Evolutionary conservation across 805 yeast genomes (phyloP), one percentile per base, ranked within the genome.

Genomic region (Monosporozyma yasuniensis): DNA sequence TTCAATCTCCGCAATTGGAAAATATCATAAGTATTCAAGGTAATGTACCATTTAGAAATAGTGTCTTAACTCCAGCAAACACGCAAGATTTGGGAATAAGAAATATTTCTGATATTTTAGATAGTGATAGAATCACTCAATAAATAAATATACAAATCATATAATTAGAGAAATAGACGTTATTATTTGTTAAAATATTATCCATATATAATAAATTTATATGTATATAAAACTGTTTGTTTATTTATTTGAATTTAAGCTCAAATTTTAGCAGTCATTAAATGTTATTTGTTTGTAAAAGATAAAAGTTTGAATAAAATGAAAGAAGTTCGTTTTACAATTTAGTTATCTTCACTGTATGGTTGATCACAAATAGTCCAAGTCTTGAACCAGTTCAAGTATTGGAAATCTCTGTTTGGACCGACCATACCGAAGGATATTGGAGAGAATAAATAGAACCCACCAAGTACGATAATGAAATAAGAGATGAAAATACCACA

Each of bases 361-460:
- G 18, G 21, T 44, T 49, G 35, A 45, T 57, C 53, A 28, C 63
- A 66, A 47, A 76, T 68, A 54, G 68, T 70, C 83, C 83, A 78
- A 8, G 71, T 52, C 23, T 63, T 55, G 22, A 77, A 61, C 79
- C 78, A 74, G 54, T 76, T 69, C 61, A 80, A 61, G 57, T 78
- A 68, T 27, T 59, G 57, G 55, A 63, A 79, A 6, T 73, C 56
- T 1, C 54, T 49, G 9, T 71, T 55, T 38, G 74, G 71, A 12
- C 81, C 80, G 12, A 60, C 69, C 84, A 86, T 77, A 49, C 95
- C 95, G 52, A 80, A 75, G 39, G 85, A 73, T n/a, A 84, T 66
- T 52, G 81, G 83, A 54, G 79, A 72, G 56, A 79, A 81, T 56
- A 77, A 68, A 73, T 77, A 74, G 71, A 84, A 86, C 5, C 74